Percentiles rank a stretch among this genome's conserved stretches.
Conservation (phyloP, 371 early-diverging fungal species). For the Mucor plumbeus region DNA sequence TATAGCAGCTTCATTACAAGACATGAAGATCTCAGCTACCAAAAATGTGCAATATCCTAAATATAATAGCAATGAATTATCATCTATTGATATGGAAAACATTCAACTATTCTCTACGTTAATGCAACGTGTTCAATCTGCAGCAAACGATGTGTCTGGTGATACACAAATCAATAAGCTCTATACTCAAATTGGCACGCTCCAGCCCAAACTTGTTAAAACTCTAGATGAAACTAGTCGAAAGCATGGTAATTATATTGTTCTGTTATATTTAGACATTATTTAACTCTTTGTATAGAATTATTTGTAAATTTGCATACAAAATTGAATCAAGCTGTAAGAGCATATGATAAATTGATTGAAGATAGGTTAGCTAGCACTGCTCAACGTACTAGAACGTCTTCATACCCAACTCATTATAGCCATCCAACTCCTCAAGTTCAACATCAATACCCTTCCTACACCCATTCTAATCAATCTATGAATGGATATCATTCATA, state of each 20-base stretch:
- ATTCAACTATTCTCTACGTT: slow-evolving; percentile 71
- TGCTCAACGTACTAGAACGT: slow-evolving; percentile 22
- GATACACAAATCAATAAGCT: slow-evolving; percentile 71
- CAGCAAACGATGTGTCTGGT: slow-evolving; percentile 55
- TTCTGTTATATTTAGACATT: too few species aligned
- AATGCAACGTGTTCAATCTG: slow-evolving; percentile 62
- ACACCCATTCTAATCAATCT: not conserved
- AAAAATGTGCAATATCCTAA: not conserved
- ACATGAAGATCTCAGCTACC: slow-evolving; percentile 41
- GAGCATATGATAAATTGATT: slow-evolving; percentile 79
- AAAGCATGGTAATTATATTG: slow-evolving; percentile 48
- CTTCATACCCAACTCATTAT: slow-evolving; percentile 1
- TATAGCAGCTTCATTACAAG: slow-evolving; percentile 89
- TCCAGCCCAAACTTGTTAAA: slow-evolving; percentile 73
- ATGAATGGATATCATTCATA: not conserved
- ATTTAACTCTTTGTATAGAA: slow-evolving; percentile 25
- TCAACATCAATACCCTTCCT: not conserved
- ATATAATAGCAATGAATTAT: slow-evolving; percentile 42
- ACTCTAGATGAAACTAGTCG: slow-evolving; percentile 67
- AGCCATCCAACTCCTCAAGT: not conserved
- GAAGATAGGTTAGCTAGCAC: slow-evolving; percentile 64
- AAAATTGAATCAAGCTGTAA: slow-evolving; percentile 76
- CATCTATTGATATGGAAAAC: slow-evolving; percentile 71
- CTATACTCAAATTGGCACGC: slow-evolving; percentile 69
- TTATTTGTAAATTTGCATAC: slow-evolving; percentile 68